These are phyloP conservation scores for Mimosa pudica DNA, from an alignment of 306 rosid species.

Conservation along the genomic window DNA sequence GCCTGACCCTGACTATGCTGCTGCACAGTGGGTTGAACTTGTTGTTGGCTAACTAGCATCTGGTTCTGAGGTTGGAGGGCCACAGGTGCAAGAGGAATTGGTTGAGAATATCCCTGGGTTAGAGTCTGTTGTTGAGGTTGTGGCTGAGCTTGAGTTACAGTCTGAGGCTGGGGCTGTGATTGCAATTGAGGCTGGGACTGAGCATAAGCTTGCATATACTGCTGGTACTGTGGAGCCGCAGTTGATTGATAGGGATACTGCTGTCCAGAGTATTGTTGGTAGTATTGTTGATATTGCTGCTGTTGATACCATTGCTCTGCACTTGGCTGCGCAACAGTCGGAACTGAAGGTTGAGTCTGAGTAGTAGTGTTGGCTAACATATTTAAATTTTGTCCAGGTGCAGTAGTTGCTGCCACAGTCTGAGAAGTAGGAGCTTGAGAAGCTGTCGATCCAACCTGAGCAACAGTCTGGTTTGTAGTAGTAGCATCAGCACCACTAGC, in stretches of 20 bases:
- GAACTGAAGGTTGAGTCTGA: slow-evolving; percentile 61
- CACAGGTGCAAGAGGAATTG: slow-evolving; percentile 43
- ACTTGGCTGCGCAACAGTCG: slow-evolving; percentile 56
- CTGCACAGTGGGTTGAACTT: slow-evolving; percentile 52
- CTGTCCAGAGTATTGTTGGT: slow-evolving; percentile 94
- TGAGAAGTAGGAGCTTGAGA: slow-evolving; percentile 67
- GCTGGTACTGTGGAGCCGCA: slow-evolving; percentile 62
- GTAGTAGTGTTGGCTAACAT: slow-evolving; percentile 57
- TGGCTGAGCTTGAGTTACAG: slow-evolving; percentile 42
- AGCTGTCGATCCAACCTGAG: slow-evolving; percentile 45
- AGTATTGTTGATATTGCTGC: slow-evolving; percentile 87
- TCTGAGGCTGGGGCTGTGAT: slow-evolving; percentile 36
- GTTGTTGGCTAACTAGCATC: slow-evolving; percentile 61
- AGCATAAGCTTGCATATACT: slow-evolving; percentile 50
- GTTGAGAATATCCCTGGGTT: slow-evolving; percentile 43
- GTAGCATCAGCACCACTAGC: slow-evolving; percentile 48
- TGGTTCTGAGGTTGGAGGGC: slow-evolving; percentile 63
- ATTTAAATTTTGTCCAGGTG: slow-evolving; percentile 62
- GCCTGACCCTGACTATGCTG: slow-evolving; percentile 60
- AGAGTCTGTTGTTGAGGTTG: slow-evolving; percentile 52
- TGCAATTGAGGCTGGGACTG: slow-evolving; percentile 46
- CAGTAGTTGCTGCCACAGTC: slow-evolving; percentile 45
- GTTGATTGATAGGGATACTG: slow-evolving; percentile 87
- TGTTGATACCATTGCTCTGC: slow-evolving; percentile 96
- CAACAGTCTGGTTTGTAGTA: slow-evolving; percentile 49